A percentile compares a stretch with the other conserved stretches of the same genome.
Evolutionary conservation across 1,139 yeast genomes (phyloP).

Genomic region (Pichia sp.): DNA sequence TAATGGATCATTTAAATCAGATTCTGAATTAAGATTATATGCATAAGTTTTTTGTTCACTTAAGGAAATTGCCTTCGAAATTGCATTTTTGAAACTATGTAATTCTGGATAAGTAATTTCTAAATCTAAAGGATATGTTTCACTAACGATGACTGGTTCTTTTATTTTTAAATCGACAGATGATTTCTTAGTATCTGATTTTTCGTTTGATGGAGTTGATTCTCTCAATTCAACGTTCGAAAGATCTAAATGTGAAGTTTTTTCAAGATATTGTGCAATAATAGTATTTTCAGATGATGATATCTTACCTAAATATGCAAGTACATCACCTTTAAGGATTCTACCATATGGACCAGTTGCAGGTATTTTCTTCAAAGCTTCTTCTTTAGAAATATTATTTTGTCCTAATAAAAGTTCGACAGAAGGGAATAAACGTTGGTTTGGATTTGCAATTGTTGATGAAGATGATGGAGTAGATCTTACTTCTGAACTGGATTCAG

Average conservation of each 20-base stretch:
- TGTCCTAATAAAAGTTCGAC: slow-evolving; percentile 62
- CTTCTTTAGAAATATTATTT: slow-evolving; percentile 57
- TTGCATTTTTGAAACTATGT: slow-evolving; percentile 5
- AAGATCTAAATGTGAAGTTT: slow-evolving; percentile 66
- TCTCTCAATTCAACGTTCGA: slow-evolving; percentile 53
- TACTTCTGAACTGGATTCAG: slow-evolving; percentile 19
- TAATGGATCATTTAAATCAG: slow-evolving; percentile 65
- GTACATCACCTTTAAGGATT: slow-evolving; percentile 82
- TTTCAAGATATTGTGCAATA: slow-evolving; percentile 52
- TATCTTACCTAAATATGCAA: slow-evolving; percentile 75
- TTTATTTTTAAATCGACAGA: slow-evolving; percentile 4
- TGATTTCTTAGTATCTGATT: slow-evolving; percentile 9
- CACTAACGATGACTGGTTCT: slow-evolving; percentile 15
- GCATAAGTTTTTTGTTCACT: slow-evolving; percentile 82
- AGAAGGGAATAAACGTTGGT: slow-evolving; percentile 72
- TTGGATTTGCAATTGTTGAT: slow-evolving; percentile 44
- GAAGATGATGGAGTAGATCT: slow-evolving; percentile 22
- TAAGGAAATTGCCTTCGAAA: slow-evolving; percentile 28
- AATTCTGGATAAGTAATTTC: slow-evolving; percentile 12
- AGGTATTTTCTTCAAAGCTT: slow-evolving; percentile 63
- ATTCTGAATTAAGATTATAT: slow-evolving; percentile 26
- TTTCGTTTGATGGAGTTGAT: slow-evolving; percentile 32
- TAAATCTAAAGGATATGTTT: slow-evolving; percentile 6
- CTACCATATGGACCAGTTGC: slow-evolving; percentile 92
- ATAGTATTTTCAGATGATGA: slow-evolving; percentile 45